Base-by-base conservation (phyloP, 192 early-diverging fungal genomes). In the Linnemannia schmuckeri region DNA sequence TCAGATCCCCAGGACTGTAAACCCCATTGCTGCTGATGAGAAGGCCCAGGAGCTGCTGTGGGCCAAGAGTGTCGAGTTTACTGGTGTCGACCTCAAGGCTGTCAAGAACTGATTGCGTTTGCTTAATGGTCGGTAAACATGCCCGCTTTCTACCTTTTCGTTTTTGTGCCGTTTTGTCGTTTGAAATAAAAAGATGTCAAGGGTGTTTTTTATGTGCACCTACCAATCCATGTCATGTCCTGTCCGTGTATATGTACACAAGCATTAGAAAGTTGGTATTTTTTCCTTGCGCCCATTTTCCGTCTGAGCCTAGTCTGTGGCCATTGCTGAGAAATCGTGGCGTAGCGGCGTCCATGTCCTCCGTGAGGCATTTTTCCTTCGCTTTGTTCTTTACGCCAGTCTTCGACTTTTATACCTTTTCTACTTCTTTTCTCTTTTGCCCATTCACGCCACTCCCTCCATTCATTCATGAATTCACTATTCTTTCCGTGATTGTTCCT, bases 41-140 rank as follows among this genome's bases (percentile, higher is more conserved):
- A 35, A 87, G 66, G 47, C 69, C 8, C 81, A 83, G 71, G 82
- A 83, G 70, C 27, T 63, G 76, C 40, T 83, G 55, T 89, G 88
- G 88, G 20, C 61, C 17, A 85, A 89, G 83, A 89, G 83, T 44
- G 82, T 89, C 55, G 79, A 85, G 79, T 82, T 70, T 54, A 81
- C 81, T 0, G 81, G 76, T 0, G 74, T 77, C 2, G 73, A 93
- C 73, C 55, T 84, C 46, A 71, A 74, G 54, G 61, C 27, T 1
- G 30, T 27, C 61, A 35, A 66, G 27, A 33, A 33, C 30, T 66
- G 12, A 33, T 30, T 66, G 61, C 33, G 57, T 63, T 63, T 27
- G 27, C 24, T 27, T n/a, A 12, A 27, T 27, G 20, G 15, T 49
- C 47, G 47, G 47, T 3, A 49, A 49, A 0, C 47, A 49, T 52